These are phyloP conservation scores for Falciphora oryzae DNA, from an alignment of 2,329 filamentous ascomycete genomes.

Conservation along the genomic window DNA sequence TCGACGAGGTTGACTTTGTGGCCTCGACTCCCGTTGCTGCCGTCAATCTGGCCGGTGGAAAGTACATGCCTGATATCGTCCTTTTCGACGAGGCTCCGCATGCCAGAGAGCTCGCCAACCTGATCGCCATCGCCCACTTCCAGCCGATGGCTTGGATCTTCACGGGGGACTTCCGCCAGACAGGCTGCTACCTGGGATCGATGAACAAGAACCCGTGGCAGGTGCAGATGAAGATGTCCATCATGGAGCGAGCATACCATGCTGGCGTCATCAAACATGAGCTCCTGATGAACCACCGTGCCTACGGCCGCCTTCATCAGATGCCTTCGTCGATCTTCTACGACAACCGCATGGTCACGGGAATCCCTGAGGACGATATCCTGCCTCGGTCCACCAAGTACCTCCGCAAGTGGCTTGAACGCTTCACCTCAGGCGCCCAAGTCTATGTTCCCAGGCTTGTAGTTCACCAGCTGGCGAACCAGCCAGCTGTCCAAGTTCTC, in stretches of 20 bases:
- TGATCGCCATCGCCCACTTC: slow-evolving; percentile 39
- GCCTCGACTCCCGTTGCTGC: slow-evolving; percentile 41
- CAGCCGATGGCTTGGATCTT: slow-evolving; percentile 38
- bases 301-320: slow-evolving; percentile 26
- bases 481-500: slow-evolving; percentile 17
- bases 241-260: slow-evolving; percentile 22
- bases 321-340: slow-evolving; percentile 39
- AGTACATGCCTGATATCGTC: slow-evolving; percentile 76
- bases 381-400: slow-evolving; percentile 15
- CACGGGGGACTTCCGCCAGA: slow-evolving; percentile 40
- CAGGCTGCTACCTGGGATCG: slow-evolving; percentile 32
- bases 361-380: slow-evolving; percentile 14
- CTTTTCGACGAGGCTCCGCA: slow-evolving; percentile 69
- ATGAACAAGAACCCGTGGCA: slow-evolving; percentile 14
- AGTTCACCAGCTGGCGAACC: slow-evolving; percentile 18
- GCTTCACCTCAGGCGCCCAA: slow-evolving; percentile 3
- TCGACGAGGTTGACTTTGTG: slow-evolving; percentile 36
- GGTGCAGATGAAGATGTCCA: slow-evolving; percentile 19
- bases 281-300: slow-evolving; percentile 25
- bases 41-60: slow-evolving; percentile 28
- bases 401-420: slow-evolving; percentile 17
- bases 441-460: slow-evolving; percentile 32
- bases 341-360: slow-evolving; percentile 30
- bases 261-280: slow-evolving; percentile 18
- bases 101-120: slow-evolving; percentile 37